Conservation (phyloP, 306 rosid species). For the Vachellia collinsii region DNA sequence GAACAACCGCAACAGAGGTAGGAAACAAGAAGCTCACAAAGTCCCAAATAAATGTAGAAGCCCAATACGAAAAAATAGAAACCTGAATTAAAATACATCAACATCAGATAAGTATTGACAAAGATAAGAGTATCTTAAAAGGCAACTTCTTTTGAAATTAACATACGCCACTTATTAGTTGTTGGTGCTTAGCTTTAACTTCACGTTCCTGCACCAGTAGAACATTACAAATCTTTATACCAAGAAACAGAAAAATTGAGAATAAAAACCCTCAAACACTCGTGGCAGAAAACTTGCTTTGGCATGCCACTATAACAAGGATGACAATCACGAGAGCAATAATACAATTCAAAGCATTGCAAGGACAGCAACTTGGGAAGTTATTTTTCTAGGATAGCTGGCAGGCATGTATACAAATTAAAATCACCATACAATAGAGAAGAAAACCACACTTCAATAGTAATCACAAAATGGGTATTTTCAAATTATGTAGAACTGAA, state of each 20-base stretch:
- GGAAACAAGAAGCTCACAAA: slow-evolving; percentile 93
- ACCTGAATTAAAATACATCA: slow-evolving; percentile 57
- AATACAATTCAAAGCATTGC: slow-evolving; percentile 29
- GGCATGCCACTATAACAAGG: slow-evolving; percentile 20
- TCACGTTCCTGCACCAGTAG: slow-evolving; percentile 87
- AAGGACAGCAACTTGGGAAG: slow-evolving; percentile 4
- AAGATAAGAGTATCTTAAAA: slow-evolving; percentile 18
- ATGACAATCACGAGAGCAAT: not conserved
- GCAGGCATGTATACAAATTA: not conserved
- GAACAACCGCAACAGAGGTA: slow-evolving; percentile 71
- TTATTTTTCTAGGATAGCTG: not conserved
- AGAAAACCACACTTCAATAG: not conserved
- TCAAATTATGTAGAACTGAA: not conserved
- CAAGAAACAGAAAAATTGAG: slow-evolving; percentile 30
- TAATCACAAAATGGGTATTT: not conserved
- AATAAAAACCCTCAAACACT: slow-evolving; percentile 21
- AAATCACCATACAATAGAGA: not conserved
- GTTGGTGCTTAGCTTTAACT: slow-evolving; percentile 96
- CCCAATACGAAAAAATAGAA: slow-evolving; percentile 87
- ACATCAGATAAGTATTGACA: slow-evolving; percentile 31
- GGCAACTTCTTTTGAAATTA: slow-evolving; percentile 17
- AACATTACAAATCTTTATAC: slow-evolving; percentile 35
- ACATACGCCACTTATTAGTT: slow-evolving; percentile 92
- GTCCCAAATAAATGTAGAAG: slow-evolving; percentile 89
- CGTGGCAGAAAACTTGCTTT: slow-evolving; percentile 28